Conservation (phyloP, 2,329 filamentous ascomycete species). For the Ceratocystiopsis minuta region DNA sequence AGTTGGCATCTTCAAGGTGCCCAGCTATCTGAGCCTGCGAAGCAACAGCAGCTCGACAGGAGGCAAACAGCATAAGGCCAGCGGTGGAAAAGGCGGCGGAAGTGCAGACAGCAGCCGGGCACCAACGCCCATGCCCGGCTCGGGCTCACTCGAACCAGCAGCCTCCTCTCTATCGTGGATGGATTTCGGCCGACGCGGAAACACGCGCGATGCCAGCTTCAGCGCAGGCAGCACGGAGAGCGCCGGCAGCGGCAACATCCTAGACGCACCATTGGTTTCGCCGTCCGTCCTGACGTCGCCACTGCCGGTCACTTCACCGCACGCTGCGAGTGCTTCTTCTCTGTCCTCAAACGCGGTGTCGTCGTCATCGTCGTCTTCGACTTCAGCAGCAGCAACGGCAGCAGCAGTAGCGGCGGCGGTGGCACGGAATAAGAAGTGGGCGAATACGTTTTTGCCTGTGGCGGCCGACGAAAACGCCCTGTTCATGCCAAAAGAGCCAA, state of each 20-base stretch:
- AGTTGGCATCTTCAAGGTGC: conserved; percentile 2
- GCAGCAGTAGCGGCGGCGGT: too few relatives aligned
- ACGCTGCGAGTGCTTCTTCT: too few relatives aligned
- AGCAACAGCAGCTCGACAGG: conserved; percentile 1
- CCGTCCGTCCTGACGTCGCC: too few relatives aligned
- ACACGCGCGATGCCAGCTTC: background rate
- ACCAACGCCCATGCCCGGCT: background rate
- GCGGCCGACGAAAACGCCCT: background rate
- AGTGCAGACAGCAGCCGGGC: background rate
- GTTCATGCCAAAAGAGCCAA: background rate
- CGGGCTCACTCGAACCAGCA: background rate
- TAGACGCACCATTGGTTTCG: background rate
- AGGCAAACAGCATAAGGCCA: background rate
- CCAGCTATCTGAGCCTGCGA: conserved; percentile 11
- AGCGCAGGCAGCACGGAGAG: background rate
- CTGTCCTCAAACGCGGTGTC: too few relatives aligned
- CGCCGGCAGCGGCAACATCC: background rate
- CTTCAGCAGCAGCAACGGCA: too few relatives aligned
- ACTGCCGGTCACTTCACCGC: background rate
- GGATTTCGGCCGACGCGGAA: background rate
- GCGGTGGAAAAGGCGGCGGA: background rate
- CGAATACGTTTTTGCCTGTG: too few relatives aligned
- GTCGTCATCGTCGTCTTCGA: too few relatives aligned
- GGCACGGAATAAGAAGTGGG: too few relatives aligned
- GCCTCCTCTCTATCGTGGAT: background rate